Evolutionary conservation across 2,329 filamentous ascomycete species (phyloP), one percentile per base, ranked within the genome.

Genomic region (Neofusicoccum cordaticola): DNA sequence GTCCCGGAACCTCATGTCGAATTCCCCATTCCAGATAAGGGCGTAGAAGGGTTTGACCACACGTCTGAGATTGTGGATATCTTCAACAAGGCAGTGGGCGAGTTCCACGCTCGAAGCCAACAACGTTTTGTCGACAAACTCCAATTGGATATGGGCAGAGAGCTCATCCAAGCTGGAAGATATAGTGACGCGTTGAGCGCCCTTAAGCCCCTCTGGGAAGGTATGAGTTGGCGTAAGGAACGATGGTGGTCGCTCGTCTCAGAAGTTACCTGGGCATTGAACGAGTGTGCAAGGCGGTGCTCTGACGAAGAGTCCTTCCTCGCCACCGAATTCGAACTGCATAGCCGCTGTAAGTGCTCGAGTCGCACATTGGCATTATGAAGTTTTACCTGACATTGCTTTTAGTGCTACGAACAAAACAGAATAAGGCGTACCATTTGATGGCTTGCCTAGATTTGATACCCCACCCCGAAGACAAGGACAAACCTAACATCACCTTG

Each of bases 241-340:
- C 80, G 83, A n/a, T 89, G 86, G 86, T 86, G 83, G 80, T 72
- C 76, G 47, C 77, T 87, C 3, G 84, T 86, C 67, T 79, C 79
- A 62, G 81, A 83, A 45, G 81, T 87, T 45, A 77, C 84, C 50
- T 83, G 81, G 78, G 76, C 80, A 8, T 74, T 88, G 42, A 79
- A 85, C 66, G 80, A 85, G 65, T 86, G 84, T 70, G 84, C 84
- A 15, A 64, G 78, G 8, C 75, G 76, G 39, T 69, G 79, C 9
- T 71, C 79, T 41, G 78, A 86, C 68, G 72, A 73, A 15, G 81
- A 83, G 66, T 80, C 81, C 0, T 74, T 85, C 64, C 69, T 86
- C 34, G 79, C 79, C 47, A 80, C 86, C 2, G 80, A 85, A 52
- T 88, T 85, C 84, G 86, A 89, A 71, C 73, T 88, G 8, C 73